phyloP scores from a whole-genome alignment of 192 early-diverging fungal genomes.

The Allomyces macrogynus region DNA sequence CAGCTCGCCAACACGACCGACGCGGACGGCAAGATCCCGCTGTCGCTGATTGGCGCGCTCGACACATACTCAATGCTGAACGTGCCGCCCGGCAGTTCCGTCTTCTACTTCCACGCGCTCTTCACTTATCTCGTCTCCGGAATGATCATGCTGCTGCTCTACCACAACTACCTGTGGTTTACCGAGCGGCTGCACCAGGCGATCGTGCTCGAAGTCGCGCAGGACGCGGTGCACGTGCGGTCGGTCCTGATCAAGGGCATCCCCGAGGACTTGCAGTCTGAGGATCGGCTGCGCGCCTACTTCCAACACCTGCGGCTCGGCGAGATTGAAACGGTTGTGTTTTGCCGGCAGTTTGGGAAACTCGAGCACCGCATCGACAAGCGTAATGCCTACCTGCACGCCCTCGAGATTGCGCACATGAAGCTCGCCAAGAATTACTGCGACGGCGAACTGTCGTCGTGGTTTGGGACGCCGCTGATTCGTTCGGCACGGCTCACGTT shows the following conservation, averaged over 20 bases:
- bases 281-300: constrained; percentile 22
- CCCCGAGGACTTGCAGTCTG: constrained; percentile 22
- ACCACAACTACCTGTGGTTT: constrained; percentile 31
- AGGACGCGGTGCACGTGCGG: constrained; percentile 18
- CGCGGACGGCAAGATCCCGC: background rate
- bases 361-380: constrained; percentile 19
- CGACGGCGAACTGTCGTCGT: background rate
- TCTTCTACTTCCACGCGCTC: constrained; percentile 31
- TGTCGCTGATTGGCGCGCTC: background rate
- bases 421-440: constrained; percentile 12
- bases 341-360: constrained; percentile 26
- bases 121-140: constrained; percentile 23
- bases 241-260: constrained; percentile 33
- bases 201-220: constrained; percentile 12
- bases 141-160: constrained; percentile 30
- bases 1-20: background rate
- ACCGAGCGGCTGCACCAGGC: constrained; percentile 21
- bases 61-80: background rate
- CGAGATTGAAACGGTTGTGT: constrained; percentile 23
- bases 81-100: background rate
- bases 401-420: constrained; percentile 26
- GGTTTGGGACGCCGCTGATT: too few relatives aligned
- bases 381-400: constrained; percentile 16
- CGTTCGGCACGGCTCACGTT: too few relatives aligned
- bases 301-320: constrained; percentile 34